Percentiles rank a stretch among this genome's conserved stretches.
Evolutionary conservation across 208 protist species (phyloP).

Genomic region (Naegleria gruberi): DNA sequence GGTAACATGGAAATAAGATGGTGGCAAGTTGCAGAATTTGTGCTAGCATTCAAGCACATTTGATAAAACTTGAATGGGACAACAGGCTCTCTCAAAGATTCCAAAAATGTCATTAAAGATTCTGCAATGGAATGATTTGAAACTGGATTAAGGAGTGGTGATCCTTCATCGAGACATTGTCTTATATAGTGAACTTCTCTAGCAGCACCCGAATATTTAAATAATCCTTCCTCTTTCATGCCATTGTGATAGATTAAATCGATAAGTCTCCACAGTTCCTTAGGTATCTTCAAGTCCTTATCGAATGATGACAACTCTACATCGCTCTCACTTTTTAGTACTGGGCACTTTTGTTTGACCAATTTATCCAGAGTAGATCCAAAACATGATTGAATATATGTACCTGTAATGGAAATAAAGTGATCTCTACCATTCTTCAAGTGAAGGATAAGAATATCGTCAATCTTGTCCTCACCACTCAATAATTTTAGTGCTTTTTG

Average conservation of each 20-base stretch:
- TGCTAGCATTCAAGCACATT: not conserved
- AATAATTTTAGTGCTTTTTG: not conserved
- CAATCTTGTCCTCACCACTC: not conserved
- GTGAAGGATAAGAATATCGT: constrained; percentile 26
- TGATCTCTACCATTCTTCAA: constrained; percentile 25
- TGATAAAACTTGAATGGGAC: constrained; percentile 8
- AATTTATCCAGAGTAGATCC: not conserved
- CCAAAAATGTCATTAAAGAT: constrained; percentile 20
- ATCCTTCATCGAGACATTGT: not conserved
- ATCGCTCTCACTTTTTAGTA: not conserved
- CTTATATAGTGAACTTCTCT: not conserved
- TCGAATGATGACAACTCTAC: not conserved
- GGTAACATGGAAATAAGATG: not conserved
- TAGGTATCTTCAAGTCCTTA: not conserved
- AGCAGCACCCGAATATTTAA: not conserved
- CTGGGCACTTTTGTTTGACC: not conserved
- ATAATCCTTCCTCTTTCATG: constrained; percentile 16
- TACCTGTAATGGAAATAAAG: constrained; percentile 23
- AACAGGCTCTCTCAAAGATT: not conserved
- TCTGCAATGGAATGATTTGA: not conserved
- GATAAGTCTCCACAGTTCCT: constrained; percentile 11
- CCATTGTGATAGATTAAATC: constrained; percentile 24
- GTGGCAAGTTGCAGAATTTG: not conserved
- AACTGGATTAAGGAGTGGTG: not conserved
- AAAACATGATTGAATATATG: constrained; percentile 12